Conservation (phyloP, 495 filamentous ascomycete species). For the Aspergillus cristatus region DNA sequence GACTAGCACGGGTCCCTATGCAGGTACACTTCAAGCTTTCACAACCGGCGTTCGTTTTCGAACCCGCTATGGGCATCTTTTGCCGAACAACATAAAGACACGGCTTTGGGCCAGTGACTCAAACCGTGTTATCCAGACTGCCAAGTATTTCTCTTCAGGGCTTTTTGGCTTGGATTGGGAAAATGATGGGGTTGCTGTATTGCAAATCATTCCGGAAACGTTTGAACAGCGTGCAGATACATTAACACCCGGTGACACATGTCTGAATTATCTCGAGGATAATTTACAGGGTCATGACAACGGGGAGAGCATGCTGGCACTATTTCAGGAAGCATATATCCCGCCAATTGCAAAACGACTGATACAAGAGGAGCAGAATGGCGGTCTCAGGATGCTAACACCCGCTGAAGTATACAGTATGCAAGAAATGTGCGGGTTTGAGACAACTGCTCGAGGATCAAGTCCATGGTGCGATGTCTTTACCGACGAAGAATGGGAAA, state of each 20-base stretch:
- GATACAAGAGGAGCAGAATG: constrained; percentile 27
- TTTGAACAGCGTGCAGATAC: constrained; percentile 43
- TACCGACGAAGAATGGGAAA: constrained; percentile 44
- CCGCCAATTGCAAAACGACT: constrained; percentile 37
- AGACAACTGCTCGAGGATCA: constrained; percentile 42
- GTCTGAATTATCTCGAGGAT: constrained; percentile 42
- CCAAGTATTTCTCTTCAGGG: constrained; percentile 46
- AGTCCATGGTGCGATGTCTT: constrained; percentile 53
- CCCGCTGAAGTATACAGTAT: constrained; percentile 47
- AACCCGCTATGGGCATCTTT: constrained; percentile 44
- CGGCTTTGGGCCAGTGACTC: constrained; percentile 48
- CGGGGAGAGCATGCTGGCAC: constrained; percentile 35
- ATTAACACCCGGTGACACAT: constrained; percentile 51
- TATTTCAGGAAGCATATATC: constrained; percentile 42
- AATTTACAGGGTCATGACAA: constrained; percentile 38
- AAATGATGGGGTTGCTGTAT: constrained; percentile 17
- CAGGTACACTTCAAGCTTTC: constrained; percentile 47
- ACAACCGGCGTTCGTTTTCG: constrained; percentile 47
- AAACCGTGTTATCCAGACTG: constrained; percentile 49
- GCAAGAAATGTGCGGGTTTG: constrained; percentile 57
- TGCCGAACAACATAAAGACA: constrained; percentile 14
- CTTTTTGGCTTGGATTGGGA: constrained; percentile 48
- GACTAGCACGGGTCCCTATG: constrained; percentile 49
- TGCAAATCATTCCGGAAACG: constrained; percentile 46
- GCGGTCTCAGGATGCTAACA: constrained; percentile 22